phyloP scores from a whole-genome alignment of 2,329 filamentous ascomycete species.

The Fragosphaeria purpurea region DNA sequence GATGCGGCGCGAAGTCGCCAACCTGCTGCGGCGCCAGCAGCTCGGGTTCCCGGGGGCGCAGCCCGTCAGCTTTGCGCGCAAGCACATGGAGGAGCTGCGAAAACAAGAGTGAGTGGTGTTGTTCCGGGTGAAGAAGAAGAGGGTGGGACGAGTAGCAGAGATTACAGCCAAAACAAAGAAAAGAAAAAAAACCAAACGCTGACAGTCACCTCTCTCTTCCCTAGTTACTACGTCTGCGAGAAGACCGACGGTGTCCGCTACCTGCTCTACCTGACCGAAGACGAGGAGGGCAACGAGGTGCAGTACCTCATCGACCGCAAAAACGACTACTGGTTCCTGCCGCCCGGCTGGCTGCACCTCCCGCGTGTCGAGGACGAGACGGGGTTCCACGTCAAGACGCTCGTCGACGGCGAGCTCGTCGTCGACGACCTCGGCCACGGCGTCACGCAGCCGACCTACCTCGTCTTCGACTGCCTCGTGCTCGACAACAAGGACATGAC shows the following conservation, averaged over 20 bases:
- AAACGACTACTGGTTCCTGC: slow-evolving; percentile 90
- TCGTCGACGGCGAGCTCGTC: slow-evolving; percentile 90
- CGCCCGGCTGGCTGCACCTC: slow-evolving; percentile 62
- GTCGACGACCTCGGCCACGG: slow-evolving; percentile 66
- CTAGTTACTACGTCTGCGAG: slow-evolving; percentile 89
- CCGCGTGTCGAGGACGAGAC: slow-evolving; percentile 52
- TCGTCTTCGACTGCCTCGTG: slow-evolving; percentile 88
- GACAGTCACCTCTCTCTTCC: background rate
- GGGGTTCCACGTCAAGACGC: slow-evolving; percentile 66
- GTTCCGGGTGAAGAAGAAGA: too few species aligned
- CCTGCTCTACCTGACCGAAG: slow-evolving; percentile 76
- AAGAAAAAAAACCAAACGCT: too few species aligned
- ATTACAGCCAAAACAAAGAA: too few species aligned
- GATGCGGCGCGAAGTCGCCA: slow-evolving; percentile 63
- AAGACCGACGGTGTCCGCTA: slow-evolving; percentile 96
- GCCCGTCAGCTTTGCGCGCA: slow-evolving; percentile 79
- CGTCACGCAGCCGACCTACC: slow-evolving; percentile 61
- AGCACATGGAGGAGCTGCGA: slow-evolving; percentile 74
- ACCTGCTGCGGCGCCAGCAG: slow-evolving; percentile 60
- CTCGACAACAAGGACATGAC: slow-evolving; percentile 69
- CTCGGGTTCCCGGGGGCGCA: slow-evolving; percentile 78
- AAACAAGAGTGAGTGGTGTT: slow-evolving; percentile 54
- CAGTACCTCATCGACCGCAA: slow-evolving; percentile 95
- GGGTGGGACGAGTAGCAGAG: too few species aligned
- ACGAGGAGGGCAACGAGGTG: slow-evolving; percentile 51